A percentile compares a stretch with the other conserved stretches of the same genome.
These are phyloP conservation scores for Reticulomyxa filosa DNA, from an alignment of 78 protist species.

Conservation along the genomic window DNA sequence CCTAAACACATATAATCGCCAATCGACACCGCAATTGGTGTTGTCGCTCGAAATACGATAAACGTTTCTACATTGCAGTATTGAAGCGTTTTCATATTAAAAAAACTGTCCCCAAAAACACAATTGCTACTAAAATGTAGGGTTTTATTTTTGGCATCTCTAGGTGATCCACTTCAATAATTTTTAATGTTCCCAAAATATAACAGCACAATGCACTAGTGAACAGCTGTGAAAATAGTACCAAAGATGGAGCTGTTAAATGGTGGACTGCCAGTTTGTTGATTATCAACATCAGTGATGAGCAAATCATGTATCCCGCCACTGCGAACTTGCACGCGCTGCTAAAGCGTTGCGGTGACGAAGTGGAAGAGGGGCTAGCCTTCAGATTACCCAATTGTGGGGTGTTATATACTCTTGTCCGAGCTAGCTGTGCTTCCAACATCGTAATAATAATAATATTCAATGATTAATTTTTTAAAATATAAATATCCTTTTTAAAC, in stretches of 20 bases:
- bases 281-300: not conserved
- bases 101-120: not conserved
- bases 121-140: not conserved
- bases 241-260: not conserved
- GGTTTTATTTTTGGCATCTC: not conserved
- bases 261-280: not conserved
- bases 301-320: not conserved
- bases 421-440: no score
- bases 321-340: no score
- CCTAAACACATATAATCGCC: not conserved
- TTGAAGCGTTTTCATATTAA: not conserved
- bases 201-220: not conserved
- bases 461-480: no score
- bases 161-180: not conserved
- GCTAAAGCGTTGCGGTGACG: no score
- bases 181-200: not conserved
- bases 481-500: no score
- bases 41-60: not conserved
- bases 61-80: not conserved
- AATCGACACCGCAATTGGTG: not conserved
- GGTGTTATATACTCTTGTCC: no score
- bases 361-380: no score
- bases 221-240: not conserved
- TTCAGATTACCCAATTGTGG: no score
- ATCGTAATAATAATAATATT: no score